These are phyloP conservation scores for Fusarium pseudoanthophilum DNA, from an alignment of 2,329 filamentous ascomycete genomes.

Conservation along the genomic window DNA sequence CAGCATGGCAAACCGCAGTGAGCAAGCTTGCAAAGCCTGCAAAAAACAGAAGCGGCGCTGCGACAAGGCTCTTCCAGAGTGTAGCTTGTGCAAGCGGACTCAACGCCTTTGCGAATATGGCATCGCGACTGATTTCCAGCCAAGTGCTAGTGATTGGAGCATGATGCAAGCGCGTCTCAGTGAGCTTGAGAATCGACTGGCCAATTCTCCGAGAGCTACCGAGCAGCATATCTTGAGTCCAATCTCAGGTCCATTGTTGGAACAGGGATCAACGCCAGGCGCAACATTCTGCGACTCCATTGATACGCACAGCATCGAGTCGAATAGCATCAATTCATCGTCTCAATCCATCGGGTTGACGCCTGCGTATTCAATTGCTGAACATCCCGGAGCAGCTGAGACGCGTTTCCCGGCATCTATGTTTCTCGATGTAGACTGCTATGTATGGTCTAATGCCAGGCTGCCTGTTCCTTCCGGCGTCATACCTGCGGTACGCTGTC, in stretches of 20 bases:
- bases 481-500: background rate
- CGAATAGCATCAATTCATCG: background rate
- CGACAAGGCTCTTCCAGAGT: background rate
- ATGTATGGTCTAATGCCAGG: background rate
- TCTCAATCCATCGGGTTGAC: background rate
- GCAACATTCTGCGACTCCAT: background rate
- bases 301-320: background rate
- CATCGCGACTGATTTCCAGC: background rate
- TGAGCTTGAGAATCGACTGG: background rate
- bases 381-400: rapidly evolving
- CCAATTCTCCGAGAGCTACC: background rate
- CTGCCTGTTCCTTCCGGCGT: background rate
- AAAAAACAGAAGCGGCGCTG: background rate
- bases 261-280: background rate
- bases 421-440: background rate
- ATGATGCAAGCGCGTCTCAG: background rate
- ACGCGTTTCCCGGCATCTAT: background rate
- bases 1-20: background rate
- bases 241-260: background rate
- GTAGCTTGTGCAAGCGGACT: background rate
- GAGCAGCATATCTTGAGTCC: background rate
- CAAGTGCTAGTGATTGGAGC: background rate
- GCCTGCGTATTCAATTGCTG: background rate
- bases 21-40: background rate
- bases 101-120: background rate